Percentiles rank a stretch among this genome's conserved stretches.
These are phyloP conservation scores for Hansfordia pulvinata DNA, from an alignment of 2,329 filamentous ascomycete genomes.

Conservation along the genomic window DNA sequence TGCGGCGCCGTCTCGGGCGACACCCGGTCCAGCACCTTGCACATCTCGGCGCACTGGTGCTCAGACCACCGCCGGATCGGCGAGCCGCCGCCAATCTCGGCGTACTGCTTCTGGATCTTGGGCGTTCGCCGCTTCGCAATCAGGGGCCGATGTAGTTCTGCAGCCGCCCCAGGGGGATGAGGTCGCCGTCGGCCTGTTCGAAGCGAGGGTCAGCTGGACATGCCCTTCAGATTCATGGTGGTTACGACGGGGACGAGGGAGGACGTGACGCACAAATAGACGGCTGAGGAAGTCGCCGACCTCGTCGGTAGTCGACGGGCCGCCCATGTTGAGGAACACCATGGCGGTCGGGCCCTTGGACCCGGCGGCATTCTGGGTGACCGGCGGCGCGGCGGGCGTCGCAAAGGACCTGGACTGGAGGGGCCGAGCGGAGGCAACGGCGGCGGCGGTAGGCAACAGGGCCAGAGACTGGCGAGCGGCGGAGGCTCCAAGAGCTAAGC, in stretches of 20 bases:
- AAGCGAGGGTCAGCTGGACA: slow-evolving; percentile 7
- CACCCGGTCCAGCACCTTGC: slow-evolving; percentile 84
- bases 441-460: slow-evolving; percentile 15
- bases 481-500: too few species aligned
- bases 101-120: slow-evolving; percentile 94
- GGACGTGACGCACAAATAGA: slow-evolving; percentile 65
- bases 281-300: slow-evolving; percentile 82
- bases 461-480: too few species aligned
- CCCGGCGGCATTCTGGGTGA: slow-evolving; percentile 61
- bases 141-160: slow-evolving; percentile 83
- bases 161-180: slow-evolving; percentile 88
- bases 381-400: slow-evolving; percentile 57
- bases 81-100: slow-evolving; percentile 90
- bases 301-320: slow-evolving; percentile 76
- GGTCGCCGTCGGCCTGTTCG: slow-evolving; percentile 68
- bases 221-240: too few species aligned
- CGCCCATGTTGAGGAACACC: slow-evolving; percentile 99
- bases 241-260: too few species aligned
- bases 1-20: slow-evolving; percentile 91
- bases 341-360: slow-evolving; percentile 83
- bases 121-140: slow-evolving; percentile 80
- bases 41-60: slow-evolving; percentile 88
- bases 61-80: slow-evolving; percentile 98
- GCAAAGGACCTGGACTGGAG: slow-evolving; percentile 36
- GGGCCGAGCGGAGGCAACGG: too few species aligned